phyloP scores from a whole-genome alignment of 129 eudicot genomes.

The Lactuca sativa region DNA sequence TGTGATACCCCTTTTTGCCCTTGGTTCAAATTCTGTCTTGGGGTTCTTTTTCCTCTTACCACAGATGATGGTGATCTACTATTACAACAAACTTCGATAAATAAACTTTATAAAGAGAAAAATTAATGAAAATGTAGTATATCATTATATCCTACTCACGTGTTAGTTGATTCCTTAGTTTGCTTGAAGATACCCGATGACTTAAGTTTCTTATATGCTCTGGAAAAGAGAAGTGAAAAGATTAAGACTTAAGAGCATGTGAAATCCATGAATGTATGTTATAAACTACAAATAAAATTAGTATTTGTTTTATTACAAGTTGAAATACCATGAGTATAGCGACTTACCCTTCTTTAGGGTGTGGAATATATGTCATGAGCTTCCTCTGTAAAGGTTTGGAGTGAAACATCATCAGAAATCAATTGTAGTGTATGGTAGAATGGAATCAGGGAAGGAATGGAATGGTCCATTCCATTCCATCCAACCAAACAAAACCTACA shows the following conservation, averaged over 20 bases:
- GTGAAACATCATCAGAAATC: conserved; percentile 30
- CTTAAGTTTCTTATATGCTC: conserved; percentile 58
- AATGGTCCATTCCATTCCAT: neutral
- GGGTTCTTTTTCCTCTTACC: conserved; percentile 72
- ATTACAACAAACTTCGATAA: conserved; percentile 31
- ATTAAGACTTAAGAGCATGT: neutral
- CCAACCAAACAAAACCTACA: neutral
- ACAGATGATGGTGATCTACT: conserved; percentile 57
- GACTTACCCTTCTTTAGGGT: conserved; percentile 54
- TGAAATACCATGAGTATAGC: neutral
- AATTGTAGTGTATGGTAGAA: neutral
- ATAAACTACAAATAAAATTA: neutral
- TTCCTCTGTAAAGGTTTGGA: conserved; percentile 42
- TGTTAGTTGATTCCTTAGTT: conserved; percentile 37
- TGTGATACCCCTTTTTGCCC: conserved; percentile 36
- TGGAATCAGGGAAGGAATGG: neutral
- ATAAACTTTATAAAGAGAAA: conserved; percentile 6
- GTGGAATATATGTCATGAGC: conserved; percentile 39
- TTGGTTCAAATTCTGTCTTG: conserved; percentile 58
- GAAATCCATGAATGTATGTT: neutral
- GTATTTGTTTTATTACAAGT: neutral
- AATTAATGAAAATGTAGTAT: neutral
- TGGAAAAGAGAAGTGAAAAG: conserved; percentile 27
- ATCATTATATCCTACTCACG: conserved; percentile 47
- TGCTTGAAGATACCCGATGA: conserved; percentile 37